These are phyloP conservation scores for Candida smagusa DNA, from an alignment of 1,139 yeast species.

Conservation along the genomic window DNA sequence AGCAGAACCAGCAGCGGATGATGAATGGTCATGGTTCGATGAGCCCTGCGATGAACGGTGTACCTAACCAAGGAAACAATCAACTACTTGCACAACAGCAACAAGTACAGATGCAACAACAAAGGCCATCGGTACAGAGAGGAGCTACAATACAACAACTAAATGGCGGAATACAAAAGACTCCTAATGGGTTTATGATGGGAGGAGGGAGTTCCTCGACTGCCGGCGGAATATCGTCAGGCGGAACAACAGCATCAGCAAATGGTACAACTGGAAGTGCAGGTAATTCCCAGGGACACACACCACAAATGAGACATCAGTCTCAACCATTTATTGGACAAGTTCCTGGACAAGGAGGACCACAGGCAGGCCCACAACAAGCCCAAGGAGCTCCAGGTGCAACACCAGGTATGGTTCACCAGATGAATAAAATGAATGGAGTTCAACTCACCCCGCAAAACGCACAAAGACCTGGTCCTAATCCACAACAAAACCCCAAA, in stretches of 20 bases:
- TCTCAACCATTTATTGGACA: slow-evolving; percentile 18
- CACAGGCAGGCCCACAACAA: slow-evolving; percentile 10
- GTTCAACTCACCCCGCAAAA: slow-evolving; percentile 20
- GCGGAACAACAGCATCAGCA: not conserved
- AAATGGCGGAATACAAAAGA: no score
- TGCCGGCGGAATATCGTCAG: not conserved
- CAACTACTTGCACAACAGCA: slow-evolving; percentile 14
- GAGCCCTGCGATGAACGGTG: slow-evolving; percentile 14
- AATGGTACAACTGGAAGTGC: slow-evolving; percentile 14
- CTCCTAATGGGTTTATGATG: slow-evolving; percentile 1
- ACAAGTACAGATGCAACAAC: slow-evolving; percentile 12
- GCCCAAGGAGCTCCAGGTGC: not conserved
- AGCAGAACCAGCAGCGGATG: slow-evolving; percentile 11
- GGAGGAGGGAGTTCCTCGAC: not conserved
- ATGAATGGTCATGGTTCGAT: slow-evolving; percentile 4
- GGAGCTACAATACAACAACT: not conserved
- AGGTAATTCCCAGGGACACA: slow-evolving; percentile 23
- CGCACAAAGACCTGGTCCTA: slow-evolving; percentile 14
- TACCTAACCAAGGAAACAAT: slow-evolving; percentile 10
- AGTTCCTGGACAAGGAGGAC: slow-evolving; percentile 8
- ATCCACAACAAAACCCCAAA: not conserved
- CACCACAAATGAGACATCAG: slow-evolving; percentile 28
- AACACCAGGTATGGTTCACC: no score
- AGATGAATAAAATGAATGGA: slow-evolving; percentile 4
- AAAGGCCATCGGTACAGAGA: slow-evolving; percentile 23